These are phyloP conservation scores for Anthoceros angustus DNA, from an alignment of 225 moss, liverwort and hornwort species.

Conservation along the genomic window DNA sequence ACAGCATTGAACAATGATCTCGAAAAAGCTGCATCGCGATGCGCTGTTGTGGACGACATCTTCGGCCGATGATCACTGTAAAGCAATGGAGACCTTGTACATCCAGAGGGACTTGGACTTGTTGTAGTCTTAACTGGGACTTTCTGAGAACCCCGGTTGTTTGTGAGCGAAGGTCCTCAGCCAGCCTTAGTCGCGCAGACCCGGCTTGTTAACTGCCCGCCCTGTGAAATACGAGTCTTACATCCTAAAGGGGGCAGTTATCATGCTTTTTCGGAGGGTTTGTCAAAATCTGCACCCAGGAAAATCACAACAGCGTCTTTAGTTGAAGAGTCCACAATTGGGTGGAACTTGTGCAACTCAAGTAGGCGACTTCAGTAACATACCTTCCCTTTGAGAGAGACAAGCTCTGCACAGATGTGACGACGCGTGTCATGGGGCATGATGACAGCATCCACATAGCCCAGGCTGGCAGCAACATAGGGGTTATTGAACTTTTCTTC, in stretches of 20 bases:
- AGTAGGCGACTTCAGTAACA: not conserved
- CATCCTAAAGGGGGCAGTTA: conserved; percentile 23
- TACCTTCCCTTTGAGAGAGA: conserved; percentile 18
- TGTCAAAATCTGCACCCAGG: conserved; percentile 11
- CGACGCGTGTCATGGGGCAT: conserved; percentile 20
- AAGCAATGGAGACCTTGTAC: too few species aligned
- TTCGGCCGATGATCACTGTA: too few species aligned
- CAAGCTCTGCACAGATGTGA: conserved; percentile 19
- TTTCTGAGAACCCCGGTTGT: too few species aligned
- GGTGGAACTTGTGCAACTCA: not conserved
- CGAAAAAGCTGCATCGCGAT: too few species aligned
- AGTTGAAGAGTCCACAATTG: not conserved
- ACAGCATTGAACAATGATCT: too few species aligned
- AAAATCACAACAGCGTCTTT: not conserved
- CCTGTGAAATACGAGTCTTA: too few species aligned
- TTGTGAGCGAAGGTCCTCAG: too few species aligned
- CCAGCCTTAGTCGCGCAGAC: too few species aligned
- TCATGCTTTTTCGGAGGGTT: conserved; percentile 22
- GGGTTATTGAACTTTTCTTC: conserved; percentile 22
- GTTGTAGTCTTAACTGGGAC: too few species aligned
- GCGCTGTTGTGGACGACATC: too few species aligned
- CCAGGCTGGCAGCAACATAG: conserved; percentile 18
- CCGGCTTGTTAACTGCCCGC: too few species aligned
- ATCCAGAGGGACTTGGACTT: too few species aligned
- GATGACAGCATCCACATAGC: conserved; percentile 25